These are phyloP conservation scores for Phylloporus scabripes DNA, from an alignment of 768 basidiomycete species.

Conservation along the genomic window DNA sequence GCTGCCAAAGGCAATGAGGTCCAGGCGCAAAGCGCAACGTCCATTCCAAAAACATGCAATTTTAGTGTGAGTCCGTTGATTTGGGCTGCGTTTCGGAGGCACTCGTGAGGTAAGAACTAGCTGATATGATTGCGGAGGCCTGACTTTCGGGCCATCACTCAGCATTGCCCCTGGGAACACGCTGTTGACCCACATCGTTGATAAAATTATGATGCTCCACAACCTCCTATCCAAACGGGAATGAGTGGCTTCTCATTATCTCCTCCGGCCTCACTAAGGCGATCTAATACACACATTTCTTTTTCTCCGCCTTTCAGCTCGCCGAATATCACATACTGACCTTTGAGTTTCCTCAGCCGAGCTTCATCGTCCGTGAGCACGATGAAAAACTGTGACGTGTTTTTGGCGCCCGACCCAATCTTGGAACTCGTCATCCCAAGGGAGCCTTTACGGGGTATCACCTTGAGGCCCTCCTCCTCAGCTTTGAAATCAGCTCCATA, in stretches of 20 bases:
- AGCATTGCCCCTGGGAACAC: not conserved
- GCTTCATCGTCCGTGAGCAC: constrained; percentile 39
- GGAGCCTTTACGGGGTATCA: constrained; percentile 36
- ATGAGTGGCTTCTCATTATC: constrained; percentile 32
- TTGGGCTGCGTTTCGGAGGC: not conserved
- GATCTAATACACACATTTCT: constrained; percentile 31
- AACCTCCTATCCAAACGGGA: constrained; percentile 42
- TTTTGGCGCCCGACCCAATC: constrained; percentile 39
- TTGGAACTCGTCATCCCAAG: constrained; percentile 49
- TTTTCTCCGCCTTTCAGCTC: constrained; percentile 30
- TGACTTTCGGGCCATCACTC: not conserved
- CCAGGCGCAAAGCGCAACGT: not conserved
- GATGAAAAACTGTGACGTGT: constrained; percentile 48
- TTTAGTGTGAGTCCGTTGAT: not conserved
- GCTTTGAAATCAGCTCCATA: constrained; percentile 47
- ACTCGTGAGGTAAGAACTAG: constrained; percentile 2
- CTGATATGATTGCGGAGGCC: not conserved
- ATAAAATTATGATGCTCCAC: constrained; percentile 24
- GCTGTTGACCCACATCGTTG: constrained; percentile 1
- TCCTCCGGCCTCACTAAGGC: constrained; percentile 30
- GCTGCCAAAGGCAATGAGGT: not conserved
- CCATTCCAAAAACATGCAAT: constrained; percentile 1
- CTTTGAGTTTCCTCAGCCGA: constrained; percentile 41
- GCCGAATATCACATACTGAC: constrained; percentile 46
- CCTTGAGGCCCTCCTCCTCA: constrained; percentile 46